Percentiles rank a stretch among this genome's conserved stretches.
Conservation (phyloP, 2,329 filamentous ascomycete genomes). For the Plectosphaerella cucumerina region DNA sequence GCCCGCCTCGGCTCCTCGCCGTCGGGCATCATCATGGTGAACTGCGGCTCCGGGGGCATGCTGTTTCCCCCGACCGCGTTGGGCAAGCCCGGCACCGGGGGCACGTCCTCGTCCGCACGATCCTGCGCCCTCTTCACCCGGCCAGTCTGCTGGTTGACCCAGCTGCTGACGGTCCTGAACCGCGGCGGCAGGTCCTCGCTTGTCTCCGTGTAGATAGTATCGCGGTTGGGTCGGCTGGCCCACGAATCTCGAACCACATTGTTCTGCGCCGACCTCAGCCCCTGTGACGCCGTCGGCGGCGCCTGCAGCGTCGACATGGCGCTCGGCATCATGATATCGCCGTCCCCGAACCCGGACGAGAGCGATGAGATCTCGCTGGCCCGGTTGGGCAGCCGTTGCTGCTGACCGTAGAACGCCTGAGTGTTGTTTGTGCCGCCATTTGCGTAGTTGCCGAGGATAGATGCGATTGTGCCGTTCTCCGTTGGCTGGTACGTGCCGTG, state of each 20-base stretch:
- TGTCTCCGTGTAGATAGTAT: slow-evolving; percentile 48
- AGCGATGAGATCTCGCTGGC: slow-evolving; percentile 54
- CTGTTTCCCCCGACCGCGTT: slow-evolving; percentile 26
- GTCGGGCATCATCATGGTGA: slow-evolving; percentile 48
- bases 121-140: slow-evolving; percentile 43
- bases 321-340: slow-evolving; percentile 46
- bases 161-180: slow-evolving; percentile 56
- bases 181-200: slow-evolving; percentile 51
- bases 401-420: slow-evolving; percentile 19
- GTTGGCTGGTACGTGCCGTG: slow-evolving; percentile 13
- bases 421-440: neutral
- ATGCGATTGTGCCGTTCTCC: slow-evolving; percentile 4
- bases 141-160: slow-evolving; percentile 61
- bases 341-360: slow-evolving; percentile 62
- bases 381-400: slow-evolving; percentile 31
- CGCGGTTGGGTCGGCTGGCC: slow-evolving; percentile 31
- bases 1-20: slow-evolving; percentile 40
- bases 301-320: slow-evolving; percentile 8
- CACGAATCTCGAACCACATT: slow-evolving; percentile 29
- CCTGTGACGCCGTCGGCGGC: slow-evolving; percentile 9
- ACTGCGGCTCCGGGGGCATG: slow-evolving; percentile 40
- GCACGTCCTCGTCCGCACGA: slow-evolving; percentile 24
- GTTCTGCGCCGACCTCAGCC: slow-evolving; percentile 7
- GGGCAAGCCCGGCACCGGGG: slow-evolving; percentile 32
- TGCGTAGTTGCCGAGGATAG: slow-evolving; percentile 13